These are phyloP conservation scores for Dissophora globulifera DNA, from an alignment of 192 early-diverging fungal genomes.

Conservation along the genomic window DNA sequence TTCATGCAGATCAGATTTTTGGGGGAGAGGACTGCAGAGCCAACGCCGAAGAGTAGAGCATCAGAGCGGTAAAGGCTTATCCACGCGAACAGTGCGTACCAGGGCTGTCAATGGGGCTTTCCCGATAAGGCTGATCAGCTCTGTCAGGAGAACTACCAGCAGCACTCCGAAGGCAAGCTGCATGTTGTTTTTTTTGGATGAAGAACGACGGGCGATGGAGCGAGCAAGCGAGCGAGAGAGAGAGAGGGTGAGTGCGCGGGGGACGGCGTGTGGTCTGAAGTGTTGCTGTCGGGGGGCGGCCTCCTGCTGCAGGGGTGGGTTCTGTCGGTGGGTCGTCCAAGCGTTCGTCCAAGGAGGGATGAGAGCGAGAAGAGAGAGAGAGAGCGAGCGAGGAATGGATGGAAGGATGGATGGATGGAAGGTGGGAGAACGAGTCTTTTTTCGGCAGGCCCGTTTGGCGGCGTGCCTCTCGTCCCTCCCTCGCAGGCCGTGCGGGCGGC, in stretches of 20 bases:
- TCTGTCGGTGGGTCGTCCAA: neutral
- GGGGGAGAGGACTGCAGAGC: too few species aligned
- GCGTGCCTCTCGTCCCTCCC: neutral
- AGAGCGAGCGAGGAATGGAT: neutral
- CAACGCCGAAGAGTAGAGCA: too few species aligned
- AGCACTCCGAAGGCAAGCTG: constrained; percentile 66
- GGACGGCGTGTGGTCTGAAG: too few species aligned
- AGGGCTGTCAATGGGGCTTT: constrained; percentile 62
- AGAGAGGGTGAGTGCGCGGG: neutral
- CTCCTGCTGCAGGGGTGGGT: too few species aligned
- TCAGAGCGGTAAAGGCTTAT: too few species aligned
- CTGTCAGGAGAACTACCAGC: constrained; percentile 71
- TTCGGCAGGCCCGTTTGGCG: neutral
- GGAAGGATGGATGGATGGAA: constrained; percentile 16
- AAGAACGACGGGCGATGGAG: neutral
- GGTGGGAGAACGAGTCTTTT: neutral
- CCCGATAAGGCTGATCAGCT: constrained; percentile 63
- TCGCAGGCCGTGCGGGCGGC: too few species aligned
- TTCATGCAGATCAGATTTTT: too few species aligned
- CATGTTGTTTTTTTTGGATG: constrained; percentile 44
- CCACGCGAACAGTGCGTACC: constrained; percentile 34
- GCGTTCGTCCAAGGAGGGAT: neutral
- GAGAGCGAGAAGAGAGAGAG: constrained; percentile 1
- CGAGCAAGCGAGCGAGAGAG: too few species aligned
- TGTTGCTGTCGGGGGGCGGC: too few species aligned